Conservation (phyloP, 2,329 filamentous ascomycete genomes). For the Fusarium sp. region DNA sequence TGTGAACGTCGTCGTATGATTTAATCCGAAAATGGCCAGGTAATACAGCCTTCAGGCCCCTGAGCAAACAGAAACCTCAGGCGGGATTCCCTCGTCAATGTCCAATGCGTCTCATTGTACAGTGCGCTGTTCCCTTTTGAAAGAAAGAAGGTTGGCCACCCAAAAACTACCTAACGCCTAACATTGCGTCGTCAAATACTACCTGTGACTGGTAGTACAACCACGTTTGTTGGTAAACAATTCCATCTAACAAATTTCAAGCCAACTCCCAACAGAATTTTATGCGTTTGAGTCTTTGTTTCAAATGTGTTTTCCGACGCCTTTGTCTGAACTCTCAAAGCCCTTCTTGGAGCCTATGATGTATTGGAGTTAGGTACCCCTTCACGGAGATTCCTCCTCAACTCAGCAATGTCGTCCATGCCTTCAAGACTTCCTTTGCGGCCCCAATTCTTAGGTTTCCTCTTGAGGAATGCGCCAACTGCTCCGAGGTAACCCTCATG, state of each 20-base stretch:
- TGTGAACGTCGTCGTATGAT: constrained; percentile 3
- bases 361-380: constrained; percentile 25
- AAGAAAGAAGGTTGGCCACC: constrained; percentile 24
- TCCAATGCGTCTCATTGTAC: constrained; percentile 7
- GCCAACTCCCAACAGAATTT: not conserved
- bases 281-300: constrained; percentile 16
- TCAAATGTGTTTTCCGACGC: not conserved
- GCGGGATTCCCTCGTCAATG: constrained; percentile 1
- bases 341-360: constrained; percentile 8
- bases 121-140: constrained; percentile 20
- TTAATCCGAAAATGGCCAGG: not conserved
- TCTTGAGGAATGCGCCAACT: constrained; percentile 93
- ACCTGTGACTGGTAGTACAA: constrained; percentile 6
- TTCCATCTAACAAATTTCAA: not conserved
- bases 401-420: constrained; percentile 52
- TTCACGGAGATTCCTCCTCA: constrained; percentile 45
- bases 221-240: constrained; percentile 10
- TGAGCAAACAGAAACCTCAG: constrained; percentile 1
- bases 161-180: constrained; percentile 36
- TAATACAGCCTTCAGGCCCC: not conserved
- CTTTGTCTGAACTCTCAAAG: not conserved
- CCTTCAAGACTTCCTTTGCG: constrained; percentile 81
- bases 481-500: constrained; percentile 96
- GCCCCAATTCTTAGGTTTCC: constrained; percentile 92
- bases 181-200: constrained; percentile 23